Evolutionary conservation across 345 rosid species (phyloP), one percentile per base, ranked within the genome.

Genomic region (Sonneratia alba): DNA sequence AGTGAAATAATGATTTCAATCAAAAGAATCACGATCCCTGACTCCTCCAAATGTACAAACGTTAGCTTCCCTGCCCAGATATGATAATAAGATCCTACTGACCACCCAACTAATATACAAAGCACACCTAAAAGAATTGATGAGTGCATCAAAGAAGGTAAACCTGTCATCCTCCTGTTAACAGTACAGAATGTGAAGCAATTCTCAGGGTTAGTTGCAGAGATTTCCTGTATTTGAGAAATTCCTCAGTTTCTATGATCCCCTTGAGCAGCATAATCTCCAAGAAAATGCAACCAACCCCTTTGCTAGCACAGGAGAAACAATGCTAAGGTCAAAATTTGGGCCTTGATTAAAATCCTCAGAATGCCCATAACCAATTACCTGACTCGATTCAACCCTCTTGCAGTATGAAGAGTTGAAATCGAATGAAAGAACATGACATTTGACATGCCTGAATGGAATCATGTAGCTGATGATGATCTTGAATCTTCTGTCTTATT

Each of bases 401-500:
- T 62, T 62, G 37, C 37, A 27, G 66, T 32, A 62, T 9, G 19
- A 16, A 27, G 66, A 34, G 66, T 18, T 1, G 37, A 34, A 62
- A 75, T 76, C 71, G 68, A 70, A 69, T 72, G 69, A 66, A 64
- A 64, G 61, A 66, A 65, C 68, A 68, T 72, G 43, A 62, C 68
- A 45, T 22, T 32, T 19, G 45, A 67, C 48, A 68, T 78, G 78
- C 73, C 73, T 57, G 69, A 71, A 70, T 73, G 65, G 48, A 70
- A 75, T 84, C 85, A 88, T 0, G 68, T 74, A 34, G 81, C 79
- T 43, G 83, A 79, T 47, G 79, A 75, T 67, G 87, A 82, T 83
- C 76, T 89, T 8, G 87, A 79, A 70, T 78, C 83, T 71, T 78
- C 78, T 36, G 95, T 80, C 78, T 79, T 89, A 89, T 87, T 96